Evolutionary conservation across 1,284 basidiomycete genomes (phyloP), one percentile per base, ranked within the genome.

Genomic region (Vanrija sp.): DNA sequence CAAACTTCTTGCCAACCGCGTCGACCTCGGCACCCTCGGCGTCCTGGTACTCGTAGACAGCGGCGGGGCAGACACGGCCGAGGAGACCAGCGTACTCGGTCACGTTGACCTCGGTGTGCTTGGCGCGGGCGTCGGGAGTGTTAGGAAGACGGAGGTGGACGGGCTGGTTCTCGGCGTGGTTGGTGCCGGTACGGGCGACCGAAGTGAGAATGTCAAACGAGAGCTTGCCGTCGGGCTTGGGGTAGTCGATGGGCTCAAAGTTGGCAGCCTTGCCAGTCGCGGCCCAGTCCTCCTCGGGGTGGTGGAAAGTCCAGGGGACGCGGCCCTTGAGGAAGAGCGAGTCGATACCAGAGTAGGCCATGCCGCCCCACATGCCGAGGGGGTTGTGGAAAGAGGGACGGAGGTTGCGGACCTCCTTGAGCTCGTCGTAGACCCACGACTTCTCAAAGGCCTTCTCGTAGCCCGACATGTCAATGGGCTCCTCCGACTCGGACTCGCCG

Each of bases 121-220:
- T 78, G 41, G 75, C 76, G 49, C 77, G 77, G 19, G 79, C 74
- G 38, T 82, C 82, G 3, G 75, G 65, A 51, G 80, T 77, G 57
- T 71, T 53, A 6, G 79, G 81, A 22, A 92, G 82, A 37, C 86
- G 83, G 42, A 98, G 79, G 77, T 98, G 95, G 10, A 92, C 80
- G 0, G 89, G 92, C 76, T 98, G 92, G 75, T 97, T 92, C 73
- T 98, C 95, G 16, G 89, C 85, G 71, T 98, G 96, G 75, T 97
- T 97, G 23, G 96, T 98, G 2, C 90, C 90, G 3, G 95, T 98
- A 47, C 97, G 81, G 6, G 88, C 82, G 35, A 98, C 83, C 27
- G 88, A 89, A 0, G 92, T 98, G 68, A 98, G 81, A 61, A 98
- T 81, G 73, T 98, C 95, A 39, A 96, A 98, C 7, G 90, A 94